Percentiles rank a stretch among this genome's conserved stretches.
These are phyloP conservation scores for Trametes sanguinea DNA, from an alignment of 768 basidiomycete species.

Conservation along the genomic window DNA sequence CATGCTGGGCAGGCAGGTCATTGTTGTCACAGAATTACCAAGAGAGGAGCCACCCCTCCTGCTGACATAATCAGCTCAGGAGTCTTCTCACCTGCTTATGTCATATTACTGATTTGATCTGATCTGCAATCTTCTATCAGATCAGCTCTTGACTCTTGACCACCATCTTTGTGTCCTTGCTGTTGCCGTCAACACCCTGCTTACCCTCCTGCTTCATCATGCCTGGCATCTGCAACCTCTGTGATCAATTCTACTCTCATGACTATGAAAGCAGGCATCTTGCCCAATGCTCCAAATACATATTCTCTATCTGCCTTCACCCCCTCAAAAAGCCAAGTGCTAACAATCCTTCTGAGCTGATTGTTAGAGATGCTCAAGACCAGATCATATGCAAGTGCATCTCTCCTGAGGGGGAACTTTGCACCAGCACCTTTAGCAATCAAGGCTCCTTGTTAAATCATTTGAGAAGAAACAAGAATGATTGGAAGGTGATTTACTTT, in stretches of 20 bases:
- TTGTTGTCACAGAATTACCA: no score
- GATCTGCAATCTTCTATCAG: no score
- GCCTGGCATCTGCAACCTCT: not conserved
- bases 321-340: not conserved
- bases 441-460: not conserved
- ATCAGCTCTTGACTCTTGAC: not conserved
- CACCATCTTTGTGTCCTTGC: slow-evolving; percentile 9
- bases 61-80: no score
- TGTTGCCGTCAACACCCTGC: no score
- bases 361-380: no score
- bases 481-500: not conserved
- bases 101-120: no score
- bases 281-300: not conserved
- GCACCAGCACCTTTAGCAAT: not conserved
- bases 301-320: not conserved
- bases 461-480: no score
- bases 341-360: not conserved
- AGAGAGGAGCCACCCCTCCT: no score
- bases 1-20: no score
- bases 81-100: no score
- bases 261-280: not conserved
- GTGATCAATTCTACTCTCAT: not conserved
- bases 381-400: slow-evolving; percentile 6
- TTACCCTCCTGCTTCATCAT: not conserved
- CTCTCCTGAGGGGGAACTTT: not conserved